Percentiles rank a stretch among this genome's conserved stretches.
These are phyloP conservation scores for Trichocladium antarcticum DNA, from an alignment of 495 filamentous ascomycete genomes.

Conservation along the genomic window DNA sequence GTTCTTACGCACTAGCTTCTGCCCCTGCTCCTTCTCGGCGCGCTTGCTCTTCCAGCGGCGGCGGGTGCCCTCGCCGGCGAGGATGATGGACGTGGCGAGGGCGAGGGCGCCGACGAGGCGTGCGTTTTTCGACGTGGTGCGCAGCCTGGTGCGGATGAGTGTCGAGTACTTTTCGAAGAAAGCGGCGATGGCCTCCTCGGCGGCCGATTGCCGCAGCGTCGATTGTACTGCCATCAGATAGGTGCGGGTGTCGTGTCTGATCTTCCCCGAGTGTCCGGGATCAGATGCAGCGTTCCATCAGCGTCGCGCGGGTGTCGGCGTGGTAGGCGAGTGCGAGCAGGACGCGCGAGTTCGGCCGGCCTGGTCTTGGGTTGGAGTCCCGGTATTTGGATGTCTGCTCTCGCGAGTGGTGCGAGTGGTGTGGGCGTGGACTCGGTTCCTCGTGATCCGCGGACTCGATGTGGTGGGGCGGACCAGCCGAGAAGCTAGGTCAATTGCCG, in stretches of 20 bases:
- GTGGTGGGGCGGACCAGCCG: too few species aligned
- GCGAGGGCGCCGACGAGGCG: conserved; percentile 63
- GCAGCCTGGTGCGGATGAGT: conserved; percentile 48
- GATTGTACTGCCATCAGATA: conserved; percentile 65
- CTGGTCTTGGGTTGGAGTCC: neutral
- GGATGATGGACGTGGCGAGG: conserved; percentile 64
- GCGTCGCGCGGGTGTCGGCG: neutral
- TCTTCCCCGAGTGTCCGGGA: conserved; percentile 10
- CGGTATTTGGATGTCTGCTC: too few species aligned
- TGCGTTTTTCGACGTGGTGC: conserved; percentile 52
- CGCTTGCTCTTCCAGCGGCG: conserved; percentile 58
- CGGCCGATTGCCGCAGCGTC: conserved; percentile 54
- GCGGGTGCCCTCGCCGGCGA: conserved; percentile 61
- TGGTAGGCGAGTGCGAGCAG: too few species aligned
- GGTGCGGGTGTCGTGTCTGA: conserved; percentile 31
- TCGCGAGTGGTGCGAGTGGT: too few species aligned
- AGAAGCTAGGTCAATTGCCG: too few species aligned
- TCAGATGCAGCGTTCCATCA: conserved; percentile 16
- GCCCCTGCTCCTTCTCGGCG: conserved; percentile 68
- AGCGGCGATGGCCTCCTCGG: conserved; percentile 55
- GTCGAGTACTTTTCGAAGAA: conserved; percentile 57
- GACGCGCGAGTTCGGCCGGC: too few species aligned
- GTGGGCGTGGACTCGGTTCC: too few species aligned
- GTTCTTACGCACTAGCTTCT: conserved; percentile 73
- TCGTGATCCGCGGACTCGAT: too few species aligned